Conservation (phyloP, 441 rosid genomes). For the Eutrema salsugineum region DNA sequence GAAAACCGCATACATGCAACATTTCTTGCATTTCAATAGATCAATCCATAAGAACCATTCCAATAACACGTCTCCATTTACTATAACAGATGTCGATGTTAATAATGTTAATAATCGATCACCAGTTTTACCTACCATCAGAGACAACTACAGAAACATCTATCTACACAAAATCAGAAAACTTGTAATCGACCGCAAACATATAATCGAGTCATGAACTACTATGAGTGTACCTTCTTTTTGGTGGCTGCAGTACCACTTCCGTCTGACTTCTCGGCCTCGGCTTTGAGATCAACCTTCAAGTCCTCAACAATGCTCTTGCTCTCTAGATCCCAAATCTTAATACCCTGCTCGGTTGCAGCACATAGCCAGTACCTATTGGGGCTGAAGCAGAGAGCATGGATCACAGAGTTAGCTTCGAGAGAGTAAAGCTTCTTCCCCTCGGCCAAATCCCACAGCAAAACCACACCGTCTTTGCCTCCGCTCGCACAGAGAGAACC, state of each 20-base stretch:
- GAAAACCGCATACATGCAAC: background rate
- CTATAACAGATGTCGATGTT: no score
- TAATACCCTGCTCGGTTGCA: slow-evolving; percentile 84
- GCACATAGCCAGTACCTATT: slow-evolving; percentile 98
- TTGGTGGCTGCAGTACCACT: slow-evolving; percentile 40
- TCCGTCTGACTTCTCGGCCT: slow-evolving; percentile 73
- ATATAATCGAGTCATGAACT: background rate
- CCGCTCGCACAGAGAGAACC: slow-evolving; percentile 98
- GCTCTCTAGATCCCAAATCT: slow-evolving; percentile 98
- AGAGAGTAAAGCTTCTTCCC: slow-evolving; percentile 90
- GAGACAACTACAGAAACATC: background rate
- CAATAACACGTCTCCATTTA: background rate
- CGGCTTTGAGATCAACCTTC: slow-evolving; percentile 93
- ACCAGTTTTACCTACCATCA: background rate
- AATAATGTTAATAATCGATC: background rate
- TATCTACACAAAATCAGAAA: background rate
- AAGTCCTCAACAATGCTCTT: slow-evolving; percentile 91
- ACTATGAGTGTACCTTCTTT: slow-evolving; percentile 24
- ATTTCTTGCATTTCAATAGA: background rate
- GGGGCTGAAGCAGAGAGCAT: slow-evolving; percentile 88
- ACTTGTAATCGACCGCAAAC: background rate
- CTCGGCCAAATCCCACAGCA: slow-evolving; percentile 94
- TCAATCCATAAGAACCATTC: background rate
- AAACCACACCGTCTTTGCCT: slow-evolving; percentile 84
- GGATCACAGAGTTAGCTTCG: slow-evolving; percentile 71